Percentiles rank a stretch among this genome's conserved stretches.
Conservation (phyloP, 2,329 filamentous ascomycete genomes). For the Phialemoniopsis sp. region DNA sequence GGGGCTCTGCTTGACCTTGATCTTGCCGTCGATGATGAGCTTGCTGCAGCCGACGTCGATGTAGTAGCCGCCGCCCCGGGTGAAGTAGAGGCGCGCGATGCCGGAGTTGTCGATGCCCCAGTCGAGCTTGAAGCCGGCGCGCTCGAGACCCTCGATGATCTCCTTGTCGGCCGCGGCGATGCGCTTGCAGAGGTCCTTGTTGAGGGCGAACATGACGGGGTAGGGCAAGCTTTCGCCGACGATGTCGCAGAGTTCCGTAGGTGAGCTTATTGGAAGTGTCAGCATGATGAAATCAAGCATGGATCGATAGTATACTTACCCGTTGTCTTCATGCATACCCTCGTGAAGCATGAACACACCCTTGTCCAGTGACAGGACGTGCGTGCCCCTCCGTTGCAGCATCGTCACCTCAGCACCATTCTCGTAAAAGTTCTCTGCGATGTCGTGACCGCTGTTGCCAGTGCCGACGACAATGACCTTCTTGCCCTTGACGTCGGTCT, state of each 20-base stretch:
- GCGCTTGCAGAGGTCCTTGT: conserved; percentile 32
- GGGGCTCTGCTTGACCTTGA: conserved; percentile 45
- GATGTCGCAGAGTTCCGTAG: conserved; percentile 43
- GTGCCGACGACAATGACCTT: conserved; percentile 47
- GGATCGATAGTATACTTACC: no score
- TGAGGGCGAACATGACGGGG: conserved; percentile 21
- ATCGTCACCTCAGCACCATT: conserved; percentile 54
- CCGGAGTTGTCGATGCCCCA: conserved; percentile 49
- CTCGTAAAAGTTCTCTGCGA: conserved; percentile 52
- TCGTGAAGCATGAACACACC: neutral
- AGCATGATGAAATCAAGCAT: conserved; percentile 38
- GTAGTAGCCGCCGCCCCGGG: conserved; percentile 55
- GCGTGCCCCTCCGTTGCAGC: conserved; percentile 52
- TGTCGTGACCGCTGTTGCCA: conserved; percentile 54
- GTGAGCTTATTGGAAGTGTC: no score
- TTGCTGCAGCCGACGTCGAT: conserved; percentile 50
- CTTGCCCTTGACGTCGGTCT: conserved; percentile 42
- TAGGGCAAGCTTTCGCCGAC: neutral
- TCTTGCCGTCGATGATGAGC: conserved; percentile 50
- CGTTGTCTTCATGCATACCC: neutral
- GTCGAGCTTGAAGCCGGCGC: conserved; percentile 54
- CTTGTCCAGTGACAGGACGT: conserved; percentile 40
- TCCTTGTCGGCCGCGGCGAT: conserved; percentile 27
- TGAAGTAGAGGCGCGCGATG: conserved; percentile 52
- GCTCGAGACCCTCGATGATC: conserved; percentile 42